Conservation (phyloP, 192 early-diverging fungal species). For the Podila clonocystis region DNA sequence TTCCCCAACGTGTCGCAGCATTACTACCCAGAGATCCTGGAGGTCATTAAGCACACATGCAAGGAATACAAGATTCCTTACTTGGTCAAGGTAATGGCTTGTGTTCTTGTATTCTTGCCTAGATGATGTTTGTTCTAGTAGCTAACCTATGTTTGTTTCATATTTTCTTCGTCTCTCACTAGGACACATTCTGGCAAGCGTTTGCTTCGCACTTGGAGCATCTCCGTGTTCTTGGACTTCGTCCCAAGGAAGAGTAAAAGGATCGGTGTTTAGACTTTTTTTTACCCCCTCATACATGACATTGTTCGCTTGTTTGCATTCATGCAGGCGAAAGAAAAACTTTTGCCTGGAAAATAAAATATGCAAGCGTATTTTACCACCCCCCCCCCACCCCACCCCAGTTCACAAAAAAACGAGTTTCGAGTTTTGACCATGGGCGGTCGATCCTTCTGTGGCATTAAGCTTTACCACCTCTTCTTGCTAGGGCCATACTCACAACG, state of each 20-base stretch:
- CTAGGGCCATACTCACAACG: no score
- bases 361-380: no score
- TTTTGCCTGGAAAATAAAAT: no score
- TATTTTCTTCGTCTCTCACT: not conserved
- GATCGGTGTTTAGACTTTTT: no score
- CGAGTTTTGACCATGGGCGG: no score
- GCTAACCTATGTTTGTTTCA: not conserved
- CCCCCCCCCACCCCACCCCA: no score
- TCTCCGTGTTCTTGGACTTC: conserved; percentile 52
- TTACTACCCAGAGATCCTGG: conserved; percentile 59
- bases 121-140: not conserved
- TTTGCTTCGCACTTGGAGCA: conserved; percentile 57
- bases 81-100: conserved; percentile 47
- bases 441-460: no score
- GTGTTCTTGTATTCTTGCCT: not conserved
- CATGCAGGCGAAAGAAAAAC: no score
- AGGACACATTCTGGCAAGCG: conserved; percentile 61
- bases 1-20: conserved; percentile 64
- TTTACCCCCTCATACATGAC: no score
- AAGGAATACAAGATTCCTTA: conserved; percentile 60
- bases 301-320: no score
- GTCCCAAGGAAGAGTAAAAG: conserved; percentile 38
- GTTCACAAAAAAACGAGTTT: no score
- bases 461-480: no score
- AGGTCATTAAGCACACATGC: conserved; percentile 59